Percentiles rank a stretch among this genome's conserved stretches.
These are phyloP conservation scores for Chalciporus piperatus DNA, from an alignment of 768 basidiomycete genomes.

Conservation along the genomic window DNA sequence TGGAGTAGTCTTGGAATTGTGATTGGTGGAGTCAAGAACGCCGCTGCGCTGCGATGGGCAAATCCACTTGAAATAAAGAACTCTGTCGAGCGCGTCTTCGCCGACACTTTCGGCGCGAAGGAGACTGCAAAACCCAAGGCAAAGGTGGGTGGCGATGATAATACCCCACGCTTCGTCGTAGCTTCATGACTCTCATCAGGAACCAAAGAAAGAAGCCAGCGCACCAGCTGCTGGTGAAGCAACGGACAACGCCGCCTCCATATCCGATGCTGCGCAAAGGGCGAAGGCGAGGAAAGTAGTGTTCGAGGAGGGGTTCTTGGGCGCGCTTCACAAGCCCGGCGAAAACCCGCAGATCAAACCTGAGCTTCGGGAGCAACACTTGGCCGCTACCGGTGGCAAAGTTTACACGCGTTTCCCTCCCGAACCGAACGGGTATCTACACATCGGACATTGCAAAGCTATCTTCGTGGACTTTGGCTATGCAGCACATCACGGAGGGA, in stretches of 20 bases:
- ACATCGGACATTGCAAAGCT: slow-evolving; percentile 96
- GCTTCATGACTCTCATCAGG: slow-evolving; percentile 29
- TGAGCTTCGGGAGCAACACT: slow-evolving; percentile 75
- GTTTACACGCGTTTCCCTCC: slow-evolving; percentile 98
- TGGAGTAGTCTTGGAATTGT: slow-evolving; percentile 76
- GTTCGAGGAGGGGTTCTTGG: slow-evolving; percentile 94
- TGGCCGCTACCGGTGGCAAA: slow-evolving; percentile 72
- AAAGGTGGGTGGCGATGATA: slow-evolving; percentile 45
- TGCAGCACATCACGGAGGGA: slow-evolving; percentile 89
- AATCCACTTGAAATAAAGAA: slow-evolving; percentile 82
- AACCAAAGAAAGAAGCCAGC: slow-evolving; percentile 46
- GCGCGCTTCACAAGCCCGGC: slow-evolving; percentile 88
- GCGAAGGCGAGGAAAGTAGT: slow-evolving; percentile 53
- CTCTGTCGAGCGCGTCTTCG: slow-evolving; percentile 67
- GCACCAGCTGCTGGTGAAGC: slow-evolving; percentile 7
- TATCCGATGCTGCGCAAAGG: slow-evolving; percentile 36
- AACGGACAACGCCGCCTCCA: slow-evolving; percentile 21
- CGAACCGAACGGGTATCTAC: slow-evolving; percentile 96
- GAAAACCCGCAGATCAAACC: slow-evolving; percentile 86
- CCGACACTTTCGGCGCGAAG: slow-evolving; percentile 69
- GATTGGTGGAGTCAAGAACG: slow-evolving; percentile 60
- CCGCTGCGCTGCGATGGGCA: slow-evolving; percentile 75
- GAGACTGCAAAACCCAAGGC: slow-evolving; percentile 60
- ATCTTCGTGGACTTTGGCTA: slow-evolving; percentile 99
- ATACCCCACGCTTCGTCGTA: background rate